A percentile compares a stretch with the other conserved stretches of the same genome.
Conservation (phyloP, 1,284 basidiomycete genomes). For the Puccinia horiana region DNA sequence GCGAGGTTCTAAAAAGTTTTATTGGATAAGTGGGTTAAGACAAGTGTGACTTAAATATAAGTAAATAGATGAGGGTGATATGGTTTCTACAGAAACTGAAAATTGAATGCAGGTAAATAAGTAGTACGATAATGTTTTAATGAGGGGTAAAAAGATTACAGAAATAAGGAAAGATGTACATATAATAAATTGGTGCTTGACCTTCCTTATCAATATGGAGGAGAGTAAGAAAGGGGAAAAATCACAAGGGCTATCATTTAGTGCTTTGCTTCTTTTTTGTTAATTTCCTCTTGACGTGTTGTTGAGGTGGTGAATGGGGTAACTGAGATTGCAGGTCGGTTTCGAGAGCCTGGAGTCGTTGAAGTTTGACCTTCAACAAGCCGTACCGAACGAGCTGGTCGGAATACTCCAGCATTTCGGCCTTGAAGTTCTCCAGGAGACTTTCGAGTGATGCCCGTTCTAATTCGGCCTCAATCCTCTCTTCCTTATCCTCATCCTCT, state of each 20-base stretch:
- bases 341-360: conserved; percentile 12
- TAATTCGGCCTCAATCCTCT: background rate
- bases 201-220: background rate
- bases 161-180: background rate
- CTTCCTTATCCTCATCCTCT: background rate
- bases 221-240: background rate
- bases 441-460: conserved; percentile 8
- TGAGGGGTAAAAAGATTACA: background rate
- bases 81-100: too few species aligned
- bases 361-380: conserved; percentile 33
- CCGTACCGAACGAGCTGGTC: conserved; percentile 34
- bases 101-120: background rate
- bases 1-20: too few species aligned
- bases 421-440: conserved; percentile 17
- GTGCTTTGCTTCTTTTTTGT: background rate
- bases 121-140: background rate
- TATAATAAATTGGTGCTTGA: background rate
- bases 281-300: background rate
- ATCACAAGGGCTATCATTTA: background rate
- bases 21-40: too few species aligned
- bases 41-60: too few species aligned
- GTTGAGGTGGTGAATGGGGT: background rate
- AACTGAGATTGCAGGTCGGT: conserved; percentile 4
- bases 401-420: conserved; percentile 36
- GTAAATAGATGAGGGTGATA: too few species aligned